These are phyloP conservation scores for Serendipita indica DNA, from an alignment of 768 basidiomycete species.

Conservation along the genomic window DNA sequence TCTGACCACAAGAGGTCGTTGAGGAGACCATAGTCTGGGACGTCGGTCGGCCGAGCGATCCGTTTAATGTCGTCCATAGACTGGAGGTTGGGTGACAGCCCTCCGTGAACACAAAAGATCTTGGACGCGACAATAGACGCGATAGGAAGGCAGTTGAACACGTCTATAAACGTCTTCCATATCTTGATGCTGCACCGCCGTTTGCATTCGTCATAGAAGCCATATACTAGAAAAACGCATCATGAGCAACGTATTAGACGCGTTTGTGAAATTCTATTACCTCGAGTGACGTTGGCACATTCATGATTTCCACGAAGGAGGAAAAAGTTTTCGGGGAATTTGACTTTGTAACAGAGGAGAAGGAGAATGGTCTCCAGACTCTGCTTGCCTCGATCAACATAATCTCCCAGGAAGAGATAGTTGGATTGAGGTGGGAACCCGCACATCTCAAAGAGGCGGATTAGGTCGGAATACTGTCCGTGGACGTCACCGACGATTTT, in stretches of 20 bases:
- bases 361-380: conserved; percentile 95
- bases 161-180: conserved; percentile 99
- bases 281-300: conserved; percentile 97
- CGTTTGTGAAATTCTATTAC: conserved; percentile 27
- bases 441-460: conserved; percentile 98
- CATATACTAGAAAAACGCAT: conserved; percentile 53
- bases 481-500: conserved; percentile 99
- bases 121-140: conserved; percentile 97
- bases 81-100: conserved; percentile 81
- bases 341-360: conserved; percentile 97
- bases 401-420: conserved; percentile 97
- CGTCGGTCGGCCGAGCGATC: conserved; percentile 94
- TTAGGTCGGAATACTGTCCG: conserved; percentile 97
- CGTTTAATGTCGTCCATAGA: conserved; percentile 98
- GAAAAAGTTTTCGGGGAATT: conserved; percentile 99
- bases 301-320: conserved; percentile 95
- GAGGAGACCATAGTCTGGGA: conserved; percentile 92
- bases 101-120: conserved; percentile 98
- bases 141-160: conserved; percentile 98
- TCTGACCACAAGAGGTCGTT: conserved; percentile 98
- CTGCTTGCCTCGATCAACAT: conserved; percentile 97
- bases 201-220: conserved; percentile 99
- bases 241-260: conserved; percentile 1
- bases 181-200: conserved; percentile 98
- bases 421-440: conserved; percentile 95